Evolutionary conservation across 352 stramenopile genomes (phyloP), one percentile per base, ranked within the genome.

Genomic region (Lagenidium giganteum): DNA sequence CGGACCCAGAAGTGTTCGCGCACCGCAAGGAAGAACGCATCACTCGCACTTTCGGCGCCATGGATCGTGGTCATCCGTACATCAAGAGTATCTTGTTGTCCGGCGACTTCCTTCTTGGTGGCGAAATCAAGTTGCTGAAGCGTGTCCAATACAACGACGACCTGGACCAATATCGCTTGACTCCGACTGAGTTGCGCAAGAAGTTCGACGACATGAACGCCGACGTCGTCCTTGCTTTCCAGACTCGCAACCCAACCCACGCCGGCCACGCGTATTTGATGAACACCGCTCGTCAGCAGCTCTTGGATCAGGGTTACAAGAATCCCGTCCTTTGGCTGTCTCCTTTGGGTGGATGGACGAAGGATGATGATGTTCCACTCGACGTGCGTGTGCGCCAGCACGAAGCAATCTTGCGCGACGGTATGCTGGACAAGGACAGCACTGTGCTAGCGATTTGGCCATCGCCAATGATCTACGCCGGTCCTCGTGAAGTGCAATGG

Each of bases 371-470:
- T 66, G 95, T 99, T 14, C 95, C 96, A 26, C 81, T 99, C 17
- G 95, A 99, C 64, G 96, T 99, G 33, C 86, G 96, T 53, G 93
- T 99, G 18, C 95, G 90, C 29, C 96, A 99, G 65, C 95, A 99
- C 67, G 95, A 98, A 54, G 86, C 86, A 1, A 92, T 96, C 45
- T 38, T 96, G 24, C 65, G 70, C 9, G 83, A 94, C 37, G 95
- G 95, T 44, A 97, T 98, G 82, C 77, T 99, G 13, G 92, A 98
- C 73, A 92, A 93, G 42, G 77, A 78, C n/a, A 97, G 83, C 39
- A 99, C 96, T 2, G 95, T 99, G 50, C 95, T 99, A 61, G 93
- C 95, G 26, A 99, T 99, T 54, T 99, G 96, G 96, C 96, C 96
- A 23, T 93, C 94, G 50, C 96, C 96, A 5, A 99, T 99, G 95